Evolutionary conservation across 225 moss, liverwort and hornwort species (phyloP).

Genomic region (Bryoerythrophyllum caledonicum): DNA sequence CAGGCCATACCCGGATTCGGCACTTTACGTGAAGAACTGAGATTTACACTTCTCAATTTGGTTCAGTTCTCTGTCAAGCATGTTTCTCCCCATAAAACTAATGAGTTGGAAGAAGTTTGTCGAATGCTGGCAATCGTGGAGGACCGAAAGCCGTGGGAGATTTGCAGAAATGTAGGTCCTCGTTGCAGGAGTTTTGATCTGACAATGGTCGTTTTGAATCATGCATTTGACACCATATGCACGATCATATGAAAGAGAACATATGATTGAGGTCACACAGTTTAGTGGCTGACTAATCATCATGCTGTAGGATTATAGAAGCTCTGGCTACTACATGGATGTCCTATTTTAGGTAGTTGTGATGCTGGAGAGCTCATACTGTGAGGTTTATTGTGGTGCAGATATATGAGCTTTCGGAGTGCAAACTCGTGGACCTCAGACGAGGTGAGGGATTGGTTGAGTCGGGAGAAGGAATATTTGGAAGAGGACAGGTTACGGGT

Average conservation of each 20-base stretch:
- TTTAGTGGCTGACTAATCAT: background rate
- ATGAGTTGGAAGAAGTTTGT: accelerated
- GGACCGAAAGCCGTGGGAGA: background rate
- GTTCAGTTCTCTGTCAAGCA: background rate
- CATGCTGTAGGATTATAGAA: too few relatives aligned
- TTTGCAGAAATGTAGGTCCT: background rate
- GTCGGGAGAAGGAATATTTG: accelerated
- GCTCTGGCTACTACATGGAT: background rate
- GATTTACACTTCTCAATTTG: background rate
- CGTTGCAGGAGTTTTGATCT: accelerated
- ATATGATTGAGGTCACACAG: accelerated
- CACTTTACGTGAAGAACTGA: accelerated
- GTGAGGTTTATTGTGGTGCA: background rate
- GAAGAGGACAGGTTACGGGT: background rate
- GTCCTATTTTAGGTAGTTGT: background rate
- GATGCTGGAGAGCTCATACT: background rate
- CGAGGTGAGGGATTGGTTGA: accelerated
- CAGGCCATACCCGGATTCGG: accelerated
- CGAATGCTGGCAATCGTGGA: background rate
- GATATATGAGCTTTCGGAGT: background rate
- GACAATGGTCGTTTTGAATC: background rate
- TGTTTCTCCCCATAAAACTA: accelerated
- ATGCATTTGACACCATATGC: background rate
- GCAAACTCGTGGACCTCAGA: background rate
- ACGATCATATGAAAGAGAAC: accelerated